Conservation (phyloP, 2,329 filamentous ascomycete species). For the Fusarium decemcellulare region DNA sequence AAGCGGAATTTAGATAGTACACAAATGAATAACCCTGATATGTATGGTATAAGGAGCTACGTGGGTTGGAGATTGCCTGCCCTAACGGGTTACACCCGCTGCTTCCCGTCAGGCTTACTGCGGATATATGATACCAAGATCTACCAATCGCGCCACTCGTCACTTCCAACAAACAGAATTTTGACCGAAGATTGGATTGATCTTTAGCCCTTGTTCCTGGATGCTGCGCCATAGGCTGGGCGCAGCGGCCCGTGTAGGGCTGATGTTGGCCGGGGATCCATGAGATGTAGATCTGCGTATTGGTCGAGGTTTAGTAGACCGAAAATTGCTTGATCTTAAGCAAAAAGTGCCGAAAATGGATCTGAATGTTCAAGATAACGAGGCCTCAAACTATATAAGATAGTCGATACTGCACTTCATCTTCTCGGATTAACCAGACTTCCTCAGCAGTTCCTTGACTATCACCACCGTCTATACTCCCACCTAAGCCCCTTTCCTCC, state of each 20-base stretch:
- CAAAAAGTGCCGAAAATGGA: not conserved
- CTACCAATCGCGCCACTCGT: not conserved
- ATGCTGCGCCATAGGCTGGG: not conserved
- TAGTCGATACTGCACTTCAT: too few species aligned
- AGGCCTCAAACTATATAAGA: too few species aligned
- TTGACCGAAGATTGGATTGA: not conserved
- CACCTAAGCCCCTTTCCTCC: too few species aligned
- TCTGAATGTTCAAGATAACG: too few species aligned
- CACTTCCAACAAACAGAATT: not conserved
- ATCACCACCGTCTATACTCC: too few species aligned
- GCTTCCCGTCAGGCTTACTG: not conserved
- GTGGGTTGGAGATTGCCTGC: too few species aligned
- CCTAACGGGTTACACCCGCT: not conserved
- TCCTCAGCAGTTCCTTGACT: too few species aligned
- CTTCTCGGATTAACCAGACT: too few species aligned
- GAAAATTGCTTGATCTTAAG: not conserved
- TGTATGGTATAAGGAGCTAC: too few species aligned
- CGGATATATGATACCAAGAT: not conserved
- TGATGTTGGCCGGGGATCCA: too few species aligned
- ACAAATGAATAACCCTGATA: too few species aligned
- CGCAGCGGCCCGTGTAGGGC: not conserved
- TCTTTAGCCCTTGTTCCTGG: not conserved
- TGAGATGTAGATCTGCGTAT: not conserved
- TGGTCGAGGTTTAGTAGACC: not conserved
- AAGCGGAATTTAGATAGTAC: too few species aligned